phyloP scores from a whole-genome alignment of 176 grass and related monocot species.

The Oryza officinalis region DNA sequence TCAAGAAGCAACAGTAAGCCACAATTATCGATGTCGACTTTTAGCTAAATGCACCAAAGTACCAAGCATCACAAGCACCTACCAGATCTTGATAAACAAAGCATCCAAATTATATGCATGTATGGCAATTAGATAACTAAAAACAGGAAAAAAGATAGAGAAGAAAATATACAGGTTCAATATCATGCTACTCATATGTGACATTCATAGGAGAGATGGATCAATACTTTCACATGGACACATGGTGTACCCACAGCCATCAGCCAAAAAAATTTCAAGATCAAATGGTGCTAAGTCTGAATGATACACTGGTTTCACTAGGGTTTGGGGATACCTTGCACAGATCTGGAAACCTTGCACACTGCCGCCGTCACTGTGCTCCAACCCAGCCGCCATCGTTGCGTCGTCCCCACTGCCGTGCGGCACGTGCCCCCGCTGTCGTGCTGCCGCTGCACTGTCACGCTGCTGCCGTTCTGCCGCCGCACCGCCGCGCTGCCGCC shows the following conservation, averaged over 20 bases:
- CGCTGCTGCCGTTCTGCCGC: no score
- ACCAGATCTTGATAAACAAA: not conserved
- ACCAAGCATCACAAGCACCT: not conserved
- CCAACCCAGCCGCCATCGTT: no score
- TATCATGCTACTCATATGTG: not conserved
- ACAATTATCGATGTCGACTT: not conserved
- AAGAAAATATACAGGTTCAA: not conserved
- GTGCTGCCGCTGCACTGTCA: no score
- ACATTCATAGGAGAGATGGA: not conserved
- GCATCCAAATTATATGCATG: not conserved
- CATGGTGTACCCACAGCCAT: not conserved
- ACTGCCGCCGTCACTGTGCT: no score
- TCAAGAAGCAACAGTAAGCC: not conserved
- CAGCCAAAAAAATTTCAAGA: constrained; percentile 16
- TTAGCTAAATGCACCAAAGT: constrained; percentile 3
- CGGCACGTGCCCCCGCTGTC: no score
- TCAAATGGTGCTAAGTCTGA: not conserved
- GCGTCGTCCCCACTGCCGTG: no score
- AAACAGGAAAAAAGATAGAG: not conserved
- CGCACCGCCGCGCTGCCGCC: no score
- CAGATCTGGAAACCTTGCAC: no score
- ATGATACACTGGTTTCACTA: no score
- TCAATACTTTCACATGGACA: not conserved
- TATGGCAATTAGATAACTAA: not conserved
- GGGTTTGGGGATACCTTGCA: no score